Conservation (phyloP, 2,329 filamentous ascomycete genomes). For the Didymella glomerata region DNA sequence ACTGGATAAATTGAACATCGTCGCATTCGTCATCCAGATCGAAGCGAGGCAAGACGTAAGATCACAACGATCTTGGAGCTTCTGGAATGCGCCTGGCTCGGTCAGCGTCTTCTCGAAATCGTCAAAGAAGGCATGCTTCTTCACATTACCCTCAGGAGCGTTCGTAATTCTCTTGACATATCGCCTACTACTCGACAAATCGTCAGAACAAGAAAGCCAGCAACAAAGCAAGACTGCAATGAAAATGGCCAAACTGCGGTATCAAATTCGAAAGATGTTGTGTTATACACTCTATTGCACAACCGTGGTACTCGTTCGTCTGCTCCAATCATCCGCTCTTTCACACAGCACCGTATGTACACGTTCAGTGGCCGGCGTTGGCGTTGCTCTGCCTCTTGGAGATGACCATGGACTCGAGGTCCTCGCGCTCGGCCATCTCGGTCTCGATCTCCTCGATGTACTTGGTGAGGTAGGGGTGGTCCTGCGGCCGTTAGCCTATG, state of each 20-base stretch:
- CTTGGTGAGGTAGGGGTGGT: constrained; percentile 70
- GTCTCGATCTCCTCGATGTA: constrained; percentile 75
- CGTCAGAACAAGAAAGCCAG: not conserved
- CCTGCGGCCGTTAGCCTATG: constrained; percentile 57
- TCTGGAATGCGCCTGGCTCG: not conserved
- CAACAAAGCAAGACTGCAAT: not conserved
- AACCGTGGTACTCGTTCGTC: constrained; percentile 28
- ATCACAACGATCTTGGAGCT: not conserved
- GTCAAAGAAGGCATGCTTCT: not conserved
- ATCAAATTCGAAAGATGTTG: constrained; percentile 34
- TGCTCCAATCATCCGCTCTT: constrained; percentile 24
- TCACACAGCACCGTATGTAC: constrained; percentile 33
- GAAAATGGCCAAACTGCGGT: constrained; percentile 17
- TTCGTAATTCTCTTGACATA: not conserved
- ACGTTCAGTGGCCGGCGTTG: constrained; percentile 37
- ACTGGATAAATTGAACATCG: no score
- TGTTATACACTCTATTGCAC: constrained; percentile 55
- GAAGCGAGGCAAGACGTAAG: no score
- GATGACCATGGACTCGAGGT: constrained; percentile 72
- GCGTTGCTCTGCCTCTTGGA: constrained; percentile 52
- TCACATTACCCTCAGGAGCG: not conserved
- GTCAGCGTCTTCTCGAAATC: not conserved
- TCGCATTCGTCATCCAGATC: no score
- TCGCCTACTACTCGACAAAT: not conserved
- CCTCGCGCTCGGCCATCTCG: constrained; percentile 71